Evolutionary conservation across 1,284 basidiomycete species (phyloP), one percentile per base, ranked within the genome.

Genomic region (Ganoderma sinense): DNA sequence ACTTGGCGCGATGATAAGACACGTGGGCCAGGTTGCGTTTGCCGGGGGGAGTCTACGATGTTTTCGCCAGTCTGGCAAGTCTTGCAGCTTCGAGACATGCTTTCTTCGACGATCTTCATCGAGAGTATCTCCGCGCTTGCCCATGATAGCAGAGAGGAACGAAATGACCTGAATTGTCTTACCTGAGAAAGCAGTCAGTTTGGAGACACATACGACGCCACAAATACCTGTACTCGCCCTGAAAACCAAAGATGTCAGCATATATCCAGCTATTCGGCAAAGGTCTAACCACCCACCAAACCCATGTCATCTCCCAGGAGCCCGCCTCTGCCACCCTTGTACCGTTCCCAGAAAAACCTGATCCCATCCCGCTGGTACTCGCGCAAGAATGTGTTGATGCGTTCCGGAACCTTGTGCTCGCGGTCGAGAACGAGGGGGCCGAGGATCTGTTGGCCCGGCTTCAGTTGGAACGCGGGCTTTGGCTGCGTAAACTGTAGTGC

Each of bases 231-330:
- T 55, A 65, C 69, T 65, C 29, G 53, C 69, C 71, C 67, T 70
- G 2, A 20, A 16, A 48, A 39, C 39, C 2, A 10, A 5, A 55
- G 45, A 20, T 6, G 18, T 63, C 7, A 59, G 33, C n/a, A 18
- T 51, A 2, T 18, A 16, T 23, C 4, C 7, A 20, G 13, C 26
- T 7, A 7, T 41, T 20, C n/a, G 18, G 5, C 20, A 23, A 55
- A 11, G 26, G 4, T 33, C 16, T 23, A 64, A 23, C 16, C 20
- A 85, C 88, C 78, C 77, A 93, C 93, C 68, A 95, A 81, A 67
- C 94, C 95, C 95, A 97, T 97, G 76, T 97, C 95, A 78, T 97
- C 95, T 20, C 94, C 95, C 1, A 97, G 85, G 20, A 96, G 77
- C 0, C 91, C 94, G 1, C 95, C 95, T 59, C 86, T 81, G 0